Evolutionary conservation across 2,329 filamentous ascomycete species (phyloP).

Genomic region (Sporothrix pseudoabietina): DNA sequence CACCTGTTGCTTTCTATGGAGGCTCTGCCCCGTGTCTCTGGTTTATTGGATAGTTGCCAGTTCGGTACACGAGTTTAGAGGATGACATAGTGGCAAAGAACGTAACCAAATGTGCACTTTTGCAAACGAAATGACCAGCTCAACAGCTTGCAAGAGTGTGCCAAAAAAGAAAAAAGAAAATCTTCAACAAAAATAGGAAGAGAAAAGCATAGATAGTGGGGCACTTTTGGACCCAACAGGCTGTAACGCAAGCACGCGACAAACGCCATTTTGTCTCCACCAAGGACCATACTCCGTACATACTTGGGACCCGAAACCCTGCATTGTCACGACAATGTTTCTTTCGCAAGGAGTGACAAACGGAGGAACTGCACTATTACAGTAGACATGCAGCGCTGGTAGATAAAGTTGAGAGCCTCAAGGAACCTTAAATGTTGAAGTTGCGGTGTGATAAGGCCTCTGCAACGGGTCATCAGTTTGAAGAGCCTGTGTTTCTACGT

Average conservation of each 20-base stretch:
- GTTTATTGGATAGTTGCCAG: no score
- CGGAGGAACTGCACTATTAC: no score
- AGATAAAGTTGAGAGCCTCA: neutral
- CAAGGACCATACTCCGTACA: neutral
- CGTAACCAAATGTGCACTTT: neutral
- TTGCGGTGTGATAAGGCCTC: conserved; percentile 19
- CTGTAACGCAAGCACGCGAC: neutral
- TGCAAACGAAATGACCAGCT: neutral
- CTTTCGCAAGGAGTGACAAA: neutral
- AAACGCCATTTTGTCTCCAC: neutral
- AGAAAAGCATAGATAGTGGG: neutral
- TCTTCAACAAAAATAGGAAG: neutral
- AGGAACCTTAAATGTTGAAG: neutral
- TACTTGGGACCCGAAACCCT: neutral
- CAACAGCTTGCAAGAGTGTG: no score
- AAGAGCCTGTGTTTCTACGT: neutral
- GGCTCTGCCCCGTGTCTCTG: no score
- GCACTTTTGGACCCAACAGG: neutral
- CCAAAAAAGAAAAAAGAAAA: neutral
- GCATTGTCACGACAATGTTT: conserved; percentile 11
- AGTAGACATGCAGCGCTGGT: neutral
- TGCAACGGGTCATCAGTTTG: neutral
- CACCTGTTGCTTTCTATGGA: no score
- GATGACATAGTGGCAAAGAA: neutral
- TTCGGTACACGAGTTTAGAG: no score